Evolutionary conservation across 2,329 filamentous ascomycete species (phyloP), one percentile per base, ranked within the genome.

Genomic region (Tympanopsis confertula): DNA sequence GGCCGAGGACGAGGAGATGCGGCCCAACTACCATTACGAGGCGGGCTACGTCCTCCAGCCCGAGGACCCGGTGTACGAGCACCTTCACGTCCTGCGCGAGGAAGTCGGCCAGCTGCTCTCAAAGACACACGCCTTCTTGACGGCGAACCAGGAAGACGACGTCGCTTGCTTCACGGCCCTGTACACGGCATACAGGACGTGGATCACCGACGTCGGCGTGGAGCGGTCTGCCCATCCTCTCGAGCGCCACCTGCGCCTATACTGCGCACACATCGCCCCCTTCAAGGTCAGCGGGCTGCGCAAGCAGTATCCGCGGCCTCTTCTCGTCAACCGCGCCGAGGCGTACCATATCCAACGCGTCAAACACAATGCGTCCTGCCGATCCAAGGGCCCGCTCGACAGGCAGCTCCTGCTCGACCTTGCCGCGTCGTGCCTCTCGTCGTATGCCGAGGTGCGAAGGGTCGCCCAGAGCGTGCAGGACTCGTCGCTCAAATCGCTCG

Each of bases 171-270:
- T 96, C 61, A 94, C 87, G 18, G 78, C 88, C 1, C 62, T 98
- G 2, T 98, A 94, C 58, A 83, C 83, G 17, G 86, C 89, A 1
- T 96, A 95, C 55, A 74, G 86, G 33, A 91, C 86, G 5, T 98
- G 88, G 87, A 96, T 98, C 50, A 87, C 94, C 2, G 91, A 98
- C 51, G 88, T 98, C 29, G 91, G 93, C 14, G 93, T 95, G 42
- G 91, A 98, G 60, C 74, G 89, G 41, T 95, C 89, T 14, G 89
- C 91, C 1, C 91, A 95, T 55, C 85, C 93, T 2, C 67, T 96
- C 7, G 91, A 98, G 55, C 74, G 91, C 15, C 80, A 96, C 13
- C 76, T 83, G 4, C 75, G 87, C 38, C 71, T 98, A 1, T 82
- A 96, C 54, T 79, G 81, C 49, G 80, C 86, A 4, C 91, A 98